Conservation (phyloP, 1,139 yeast genomes). For the Suhomyces bribrorum region DNA sequence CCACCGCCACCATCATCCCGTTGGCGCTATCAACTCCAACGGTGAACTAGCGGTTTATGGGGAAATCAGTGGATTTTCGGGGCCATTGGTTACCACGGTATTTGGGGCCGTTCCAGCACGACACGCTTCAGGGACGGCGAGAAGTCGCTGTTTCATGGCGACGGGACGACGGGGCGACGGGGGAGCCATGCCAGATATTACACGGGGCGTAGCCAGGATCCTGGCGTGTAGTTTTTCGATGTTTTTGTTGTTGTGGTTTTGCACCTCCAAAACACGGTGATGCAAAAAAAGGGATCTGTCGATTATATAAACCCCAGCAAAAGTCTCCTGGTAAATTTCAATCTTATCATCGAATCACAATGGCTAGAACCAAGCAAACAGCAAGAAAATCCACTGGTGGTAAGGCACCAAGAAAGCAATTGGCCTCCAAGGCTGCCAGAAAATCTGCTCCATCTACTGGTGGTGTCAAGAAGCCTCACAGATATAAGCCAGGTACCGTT, state of each 20-base stretch:
- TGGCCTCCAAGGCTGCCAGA: constrained; percentile 99
- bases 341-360: constrained; percentile 33
- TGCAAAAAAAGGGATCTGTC: too few species aligned
- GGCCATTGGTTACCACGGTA: neutral
- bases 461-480: constrained; percentile 99
- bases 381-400: constrained; percentile 99
- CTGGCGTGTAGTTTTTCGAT: too few species aligned
- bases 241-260: neutral
- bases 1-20: too few species aligned
- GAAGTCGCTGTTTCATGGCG: neutral
- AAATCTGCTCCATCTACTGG: constrained; percentile 97
- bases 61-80: too few species aligned
- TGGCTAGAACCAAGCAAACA: constrained; percentile 99
- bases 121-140: neutral
- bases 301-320: constrained; percentile 3
- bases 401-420: constrained; percentile 99
- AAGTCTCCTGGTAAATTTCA: too few species aligned
- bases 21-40: too few species aligned
- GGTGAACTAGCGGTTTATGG: too few species aligned
- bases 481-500: constrained; percentile 99
- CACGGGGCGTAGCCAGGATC: too few species aligned
- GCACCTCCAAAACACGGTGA: too few species aligned
- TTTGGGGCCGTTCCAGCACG: neutral
- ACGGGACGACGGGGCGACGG: too few species aligned
- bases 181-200: neutral